Base-by-base conservation (phyloP, 257 asterid genomes). In the Fraxinus anomala region DNA sequence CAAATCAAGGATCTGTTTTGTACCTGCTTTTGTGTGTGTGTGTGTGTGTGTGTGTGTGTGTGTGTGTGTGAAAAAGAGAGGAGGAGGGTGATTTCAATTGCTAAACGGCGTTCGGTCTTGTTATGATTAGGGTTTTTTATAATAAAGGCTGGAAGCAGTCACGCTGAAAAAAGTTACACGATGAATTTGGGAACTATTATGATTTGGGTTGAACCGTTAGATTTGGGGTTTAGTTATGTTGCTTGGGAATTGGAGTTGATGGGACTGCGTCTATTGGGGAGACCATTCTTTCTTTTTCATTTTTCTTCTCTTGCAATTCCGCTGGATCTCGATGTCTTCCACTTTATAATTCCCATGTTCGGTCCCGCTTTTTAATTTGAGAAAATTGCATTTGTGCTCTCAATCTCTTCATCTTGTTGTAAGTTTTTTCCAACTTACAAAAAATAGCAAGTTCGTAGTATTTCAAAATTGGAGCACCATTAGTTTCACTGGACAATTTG, bases 231-330 rank as follows among this genome's bases (percentile, higher is more conserved):
- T 4, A 3, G 59, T 4, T 47, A 47, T 14, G 59, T 63, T 63
- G 36, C 8, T 63, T 63, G 69, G 69, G 34, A 63, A 63, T 63
- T 63, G 69, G 69, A 63, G 69, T 31, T 63, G 34, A 26, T 63
- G 36, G 69, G 69, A 63, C 69, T 63, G 69, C 69, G 69, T 26
- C 69, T 63, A 63, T 24, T 7, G 69, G 34, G 34, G 69, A 63
- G 33, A 12, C 69, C 69, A 63, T 24, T 12, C 11, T 63, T 59
- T 24, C 12, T 8, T 24, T 16, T 33, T 44, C 6, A 3, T 23
- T 61, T 59, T 24, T 26, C 36, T 24, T 16, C 68, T 47, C 7
- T 47, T 47, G 21, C n/a, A 47, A 16, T 47, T 47, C 59, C 17
- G 51, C 51, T 42, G 14, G 17, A 42, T 42, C 21, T 19, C 63